Conservation (phyloP, 208 protist genomes). For the Leishmania braziliensis region DNA sequence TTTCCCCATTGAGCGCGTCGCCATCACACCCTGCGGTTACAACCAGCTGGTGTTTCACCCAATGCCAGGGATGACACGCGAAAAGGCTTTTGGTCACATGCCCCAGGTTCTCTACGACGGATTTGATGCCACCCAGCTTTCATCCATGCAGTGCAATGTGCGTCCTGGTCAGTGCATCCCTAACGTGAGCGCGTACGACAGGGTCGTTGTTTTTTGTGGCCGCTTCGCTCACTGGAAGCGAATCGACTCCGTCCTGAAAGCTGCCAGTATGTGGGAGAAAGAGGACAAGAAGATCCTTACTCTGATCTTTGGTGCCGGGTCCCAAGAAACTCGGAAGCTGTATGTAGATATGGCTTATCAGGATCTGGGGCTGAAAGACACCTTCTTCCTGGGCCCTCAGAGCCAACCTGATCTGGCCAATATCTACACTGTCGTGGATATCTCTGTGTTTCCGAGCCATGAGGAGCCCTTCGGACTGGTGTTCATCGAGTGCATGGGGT, state of each 20-base stretch:
- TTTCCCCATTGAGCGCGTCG: conserved; percentile 63
- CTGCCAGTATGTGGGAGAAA: conserved; percentile 63
- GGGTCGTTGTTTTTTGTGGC: conserved; percentile 75
- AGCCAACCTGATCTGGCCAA: conserved; percentile 64
- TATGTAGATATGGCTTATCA: conserved; percentile 77
- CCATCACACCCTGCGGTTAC: conserved; percentile 69
- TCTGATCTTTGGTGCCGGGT: conserved; percentile 62
- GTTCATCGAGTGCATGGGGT: conserved; percentile 86
- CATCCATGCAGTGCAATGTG: conserved; percentile 33
- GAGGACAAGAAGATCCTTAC: conserved; percentile 56
- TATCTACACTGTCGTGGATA: conserved; percentile 59
- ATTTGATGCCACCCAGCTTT: conserved; percentile 42
- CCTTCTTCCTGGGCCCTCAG: conserved; percentile 72
- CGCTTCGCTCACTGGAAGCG: conserved; percentile 84
- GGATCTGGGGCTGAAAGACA: conserved; percentile 56
- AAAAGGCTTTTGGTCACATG: conserved; percentile 60
- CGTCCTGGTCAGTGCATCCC: conserved; percentile 36
- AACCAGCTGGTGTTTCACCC: conserved; percentile 77
- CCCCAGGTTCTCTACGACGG: conserved; percentile 63
- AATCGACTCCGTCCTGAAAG: conserved; percentile 60
- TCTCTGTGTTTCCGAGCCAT: conserved; percentile 78
- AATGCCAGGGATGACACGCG: conserved; percentile 58
- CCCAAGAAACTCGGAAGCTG: conserved; percentile 47
- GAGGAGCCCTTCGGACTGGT: conserved; percentile 82
- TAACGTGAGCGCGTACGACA: conserved; percentile 60